These are phyloP conservation scores for Smittium culicis DNA, from an alignment of 371 early-diverging fungal genomes.

Conservation along the genomic window DNA sequence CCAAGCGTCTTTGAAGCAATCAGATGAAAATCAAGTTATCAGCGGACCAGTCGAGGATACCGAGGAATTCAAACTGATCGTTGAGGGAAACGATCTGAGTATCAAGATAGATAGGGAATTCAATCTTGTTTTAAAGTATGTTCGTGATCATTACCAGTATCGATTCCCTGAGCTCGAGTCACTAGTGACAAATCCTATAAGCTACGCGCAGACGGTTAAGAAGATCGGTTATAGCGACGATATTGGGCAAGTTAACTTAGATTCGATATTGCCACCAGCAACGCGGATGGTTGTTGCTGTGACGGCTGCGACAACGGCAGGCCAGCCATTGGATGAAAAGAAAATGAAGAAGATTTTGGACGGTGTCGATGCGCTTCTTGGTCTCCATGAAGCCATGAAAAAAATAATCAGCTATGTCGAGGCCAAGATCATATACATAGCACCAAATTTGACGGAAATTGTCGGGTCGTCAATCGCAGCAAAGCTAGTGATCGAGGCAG, in stretches of 20 bases:
- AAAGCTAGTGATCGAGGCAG: constrained; percentile 77
- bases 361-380: constrained; percentile 67
- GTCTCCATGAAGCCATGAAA: constrained; percentile 50
- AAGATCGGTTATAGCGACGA: constrained; percentile 64
- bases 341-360: constrained; percentile 55
- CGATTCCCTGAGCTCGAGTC: constrained; percentile 85
- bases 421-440: constrained; percentile 79
- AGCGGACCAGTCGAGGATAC: constrained; percentile 54
- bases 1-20: neutral
- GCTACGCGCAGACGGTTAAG: constrained; percentile 78
- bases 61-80: constrained; percentile 78
- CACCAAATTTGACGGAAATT: constrained; percentile 83
- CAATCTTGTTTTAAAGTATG: constrained; percentile 69
- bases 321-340: constrained; percentile 41
- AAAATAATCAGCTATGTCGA: constrained; percentile 82
- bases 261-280: constrained; percentile 62
- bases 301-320: constrained; percentile 72
- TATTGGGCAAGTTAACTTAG: constrained; percentile 44
- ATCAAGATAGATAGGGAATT: constrained; percentile 81
- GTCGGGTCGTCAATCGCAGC: constrained; percentile 82
- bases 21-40: neutral
- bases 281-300: constrained; percentile 87
- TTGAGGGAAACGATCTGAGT: constrained; percentile 70
- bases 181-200: constrained; percentile 69
- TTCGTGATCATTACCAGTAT: constrained; percentile 74